These are phyloP conservation scores for Neurospora hispaniola DNA, from an alignment of 495 filamentous ascomycete genomes.

Conservation along the genomic window DNA sequence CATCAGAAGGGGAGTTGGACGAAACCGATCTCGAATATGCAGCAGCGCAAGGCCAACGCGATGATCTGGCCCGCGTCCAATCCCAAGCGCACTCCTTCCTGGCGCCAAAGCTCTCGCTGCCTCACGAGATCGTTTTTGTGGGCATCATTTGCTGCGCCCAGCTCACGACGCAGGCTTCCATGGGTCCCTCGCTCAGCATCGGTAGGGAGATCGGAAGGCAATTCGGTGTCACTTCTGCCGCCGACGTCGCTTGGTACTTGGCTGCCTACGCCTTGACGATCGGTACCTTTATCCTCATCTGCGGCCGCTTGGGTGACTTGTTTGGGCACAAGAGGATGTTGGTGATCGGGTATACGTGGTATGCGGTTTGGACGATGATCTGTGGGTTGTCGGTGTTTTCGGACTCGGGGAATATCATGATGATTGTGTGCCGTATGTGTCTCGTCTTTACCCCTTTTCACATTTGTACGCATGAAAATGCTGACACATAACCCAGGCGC, in stretches of 20 bases:
- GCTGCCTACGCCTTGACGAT: constrained; percentile 49
- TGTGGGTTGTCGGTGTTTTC: constrained; percentile 29
- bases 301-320: constrained; percentile 48
- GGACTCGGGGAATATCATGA: constrained; percentile 32
- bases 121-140: constrained; percentile 33
- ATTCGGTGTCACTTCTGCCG: constrained; percentile 15
- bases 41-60: not conserved
- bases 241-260: constrained; percentile 41
- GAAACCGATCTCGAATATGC: not conserved
- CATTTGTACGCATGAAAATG: not conserved
- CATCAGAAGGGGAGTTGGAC: not conserved
- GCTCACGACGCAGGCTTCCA: constrained; percentile 24
- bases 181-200: constrained; percentile 21
- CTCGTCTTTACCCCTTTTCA: not conserved
- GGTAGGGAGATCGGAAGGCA: constrained; percentile 22
- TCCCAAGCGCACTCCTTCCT: not conserved
- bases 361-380: constrained; percentile 47
- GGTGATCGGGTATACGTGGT: constrained; percentile 46
- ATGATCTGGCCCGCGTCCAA: not conserved
- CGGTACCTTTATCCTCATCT: constrained; percentile 56
- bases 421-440: constrained; percentile 35
- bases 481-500: constrained; percentile 23
- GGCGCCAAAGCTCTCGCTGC: constrained; percentile 16
- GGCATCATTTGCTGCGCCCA: constrained; percentile 34
- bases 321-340: constrained; percentile 50